Evolutionary conservation across 1,139 yeast species (phyloP).

Genomic region (Diutina ranongensis): DNA sequence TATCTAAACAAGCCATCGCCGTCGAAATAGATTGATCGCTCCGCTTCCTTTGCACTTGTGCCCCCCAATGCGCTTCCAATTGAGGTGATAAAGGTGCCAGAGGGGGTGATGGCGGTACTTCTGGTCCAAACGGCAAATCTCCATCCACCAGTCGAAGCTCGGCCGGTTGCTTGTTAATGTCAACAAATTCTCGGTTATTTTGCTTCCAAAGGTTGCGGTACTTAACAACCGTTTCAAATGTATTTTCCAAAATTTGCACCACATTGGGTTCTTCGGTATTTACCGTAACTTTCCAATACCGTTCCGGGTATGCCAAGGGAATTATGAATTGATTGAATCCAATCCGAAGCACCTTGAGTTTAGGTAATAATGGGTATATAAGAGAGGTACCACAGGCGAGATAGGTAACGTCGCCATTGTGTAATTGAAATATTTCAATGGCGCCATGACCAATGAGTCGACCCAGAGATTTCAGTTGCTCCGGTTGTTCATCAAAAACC

Average conservation of each 20-base stretch:
- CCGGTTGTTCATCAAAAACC: conserved; percentile 30
- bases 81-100: conserved; percentile 1
- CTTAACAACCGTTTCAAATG: conserved; percentile 30
- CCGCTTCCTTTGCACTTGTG: neutral
- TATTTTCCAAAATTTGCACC: conserved; percentile 24
- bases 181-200: conserved; percentile 7
- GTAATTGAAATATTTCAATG: conserved; percentile 53
- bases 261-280: conserved; percentile 23
- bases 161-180: conserved; percentile 11
- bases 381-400: conserved; percentile 42
- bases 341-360: conserved; percentile 44
- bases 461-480: conserved; percentile 21
- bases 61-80: neutral
- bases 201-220: conserved; percentile 18
- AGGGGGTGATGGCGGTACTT: conserved; percentile 3
- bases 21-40: conserved; percentile 1
- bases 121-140: conserved; percentile 8
- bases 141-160: conserved; percentile 12
- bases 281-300: conserved; percentile 58
- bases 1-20: conserved; percentile 4
- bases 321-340: conserved; percentile 42
- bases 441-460: conserved; percentile 49
- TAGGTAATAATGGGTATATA: conserved; percentile 57
- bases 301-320: conserved; percentile 58
- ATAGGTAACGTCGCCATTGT: conserved; percentile 52